Evolutionary conservation across 169 alveolate genomes (phyloP), one percentile per base, ranked within the genome.

Genomic region (Plasmodium gonderi): DNA sequence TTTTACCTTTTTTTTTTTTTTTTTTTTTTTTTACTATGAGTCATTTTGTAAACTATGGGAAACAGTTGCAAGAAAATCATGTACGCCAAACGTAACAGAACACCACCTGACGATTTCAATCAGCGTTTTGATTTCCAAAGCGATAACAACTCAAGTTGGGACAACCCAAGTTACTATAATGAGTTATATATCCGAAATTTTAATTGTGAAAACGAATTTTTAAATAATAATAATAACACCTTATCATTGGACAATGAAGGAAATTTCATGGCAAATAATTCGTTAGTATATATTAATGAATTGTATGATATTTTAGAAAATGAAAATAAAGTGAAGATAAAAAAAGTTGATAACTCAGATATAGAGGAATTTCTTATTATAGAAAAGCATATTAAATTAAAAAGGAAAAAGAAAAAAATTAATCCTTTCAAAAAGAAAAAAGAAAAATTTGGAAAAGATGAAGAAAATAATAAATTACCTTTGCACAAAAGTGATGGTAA

Each of bases 341-440:
- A 74, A 85, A 85, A 85, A 75, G 38, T 85, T 11, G 92, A 85
- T 36, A 76, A 74, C 49, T 75, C 92, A 9, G 87, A 85, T 74
- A 75, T 74, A 26, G 92, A 85, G 78, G 79, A 85, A 74, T 72
- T 33, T 64, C 79, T 85, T 31, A 74, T 85, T 74, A 85, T 85
- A 54, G 78, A 85, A 85, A 85, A 74, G 33, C 68, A 74, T 42
- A 72, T 74, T 7, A 74, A 51, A 40, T 29, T 74, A 12, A 85
- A 85, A 54, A 85, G 67, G 47, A 74, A 74, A 33, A 85, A 31
- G 40, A 75, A 85, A 26, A 20, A 49, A 23, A 79, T 31, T 45
- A 72, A 67, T 36, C 74, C 42, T 29, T 33, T 42, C 29, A 8
- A 11, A 44, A 68, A n/a, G 36, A 36, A 33, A 40, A 82, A 68